Base-by-base conservation (phyloP, 352 stramenopile genomes). In the Phytophthora pseudosyringae region DNA sequence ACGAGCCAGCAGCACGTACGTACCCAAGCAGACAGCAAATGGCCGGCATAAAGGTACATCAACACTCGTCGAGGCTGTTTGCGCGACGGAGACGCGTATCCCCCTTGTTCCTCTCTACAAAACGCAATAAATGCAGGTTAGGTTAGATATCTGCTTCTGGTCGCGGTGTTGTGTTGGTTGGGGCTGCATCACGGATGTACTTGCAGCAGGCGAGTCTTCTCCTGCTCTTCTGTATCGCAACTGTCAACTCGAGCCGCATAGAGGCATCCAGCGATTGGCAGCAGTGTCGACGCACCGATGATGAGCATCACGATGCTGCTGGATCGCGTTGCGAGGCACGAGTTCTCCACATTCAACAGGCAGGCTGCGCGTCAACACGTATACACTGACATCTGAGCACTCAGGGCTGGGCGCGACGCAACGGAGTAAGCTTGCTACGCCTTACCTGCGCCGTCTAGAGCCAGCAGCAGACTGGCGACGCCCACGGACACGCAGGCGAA, bases 21-120 rank as follows among this genome's bases (percentile, higher is more conserved):
- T 59, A 92, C 83, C 83, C 87, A 95, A 25, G 87, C 80, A 46
- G 88, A 94, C 21, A 93, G 49, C 33, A 93, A 86, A 56, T 94
- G 88, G 13, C 71, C 82, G 15, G 78, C 76, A 54, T 91, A 94
- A 10, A 96, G 76, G 28, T 92, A 94, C 67, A 76, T 76, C 18
- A 72, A 56, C 28, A 91, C 67, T 16, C 84, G 78, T 49, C 60
- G 50, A 41, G 67, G 63, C 10, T 57, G 55, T 39, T 67, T 64
- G 25, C 28, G 40, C 49, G 25, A 13, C 35, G 55, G 47, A 10
- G 28, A 25, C 4, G 48, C 35, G 16, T 39, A 15, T 39, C 32
- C 41, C 32, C 46, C 38, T 12, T 62, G 54, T 8, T 55, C 18
- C 46, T 59, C 55, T 26, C 67, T 70, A 40, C 26, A 67, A 46